These are phyloP conservation scores for Eimeria praecox DNA, from an alignment of 169 alveolate species.

Conservation along the genomic window DNA sequence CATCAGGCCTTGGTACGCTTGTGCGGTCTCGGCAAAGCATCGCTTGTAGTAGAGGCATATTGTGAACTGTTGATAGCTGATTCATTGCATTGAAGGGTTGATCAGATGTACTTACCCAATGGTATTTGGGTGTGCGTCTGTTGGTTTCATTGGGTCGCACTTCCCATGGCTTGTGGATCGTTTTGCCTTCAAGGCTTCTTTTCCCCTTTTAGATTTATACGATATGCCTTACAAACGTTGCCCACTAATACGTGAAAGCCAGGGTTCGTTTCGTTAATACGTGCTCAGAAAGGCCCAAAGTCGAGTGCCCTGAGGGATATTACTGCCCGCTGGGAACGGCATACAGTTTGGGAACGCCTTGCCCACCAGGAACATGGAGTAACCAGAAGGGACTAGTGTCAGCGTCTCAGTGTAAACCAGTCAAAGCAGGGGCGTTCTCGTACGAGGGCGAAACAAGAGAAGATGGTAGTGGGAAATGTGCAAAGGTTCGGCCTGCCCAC, in stretches of 20 bases:
- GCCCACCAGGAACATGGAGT: constrained; percentile 71
- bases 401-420: constrained; percentile 51
- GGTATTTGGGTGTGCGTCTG: no score
- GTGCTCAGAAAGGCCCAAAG: constrained; percentile 37
- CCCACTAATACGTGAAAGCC: neutral
- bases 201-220: neutral
- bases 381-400: constrained; percentile 33
- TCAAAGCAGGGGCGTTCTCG: constrained; percentile 59
- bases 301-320: constrained; percentile 58
- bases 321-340: constrained; percentile 73
- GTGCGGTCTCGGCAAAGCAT: neutral
- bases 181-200: neutral
- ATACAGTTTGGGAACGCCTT: constrained; percentile 15
- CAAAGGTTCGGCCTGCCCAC: constrained; percentile 42
- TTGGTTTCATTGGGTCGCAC: neutral
- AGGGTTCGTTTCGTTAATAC: neutral
- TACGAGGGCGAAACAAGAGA: constrained; percentile 35
- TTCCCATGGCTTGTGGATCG: neutral
- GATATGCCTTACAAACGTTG: neutral
- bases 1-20: constrained; percentile 36
- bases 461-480: constrained; percentile 65
- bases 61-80: neutral
- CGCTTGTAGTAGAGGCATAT: neutral
- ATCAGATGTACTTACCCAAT: neutral
- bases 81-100: neutral